Evolutionary conservation across 345 rosid genomes (phyloP), one percentile per base, ranked within the genome.

Genomic region (Salix suchowensis): DNA sequence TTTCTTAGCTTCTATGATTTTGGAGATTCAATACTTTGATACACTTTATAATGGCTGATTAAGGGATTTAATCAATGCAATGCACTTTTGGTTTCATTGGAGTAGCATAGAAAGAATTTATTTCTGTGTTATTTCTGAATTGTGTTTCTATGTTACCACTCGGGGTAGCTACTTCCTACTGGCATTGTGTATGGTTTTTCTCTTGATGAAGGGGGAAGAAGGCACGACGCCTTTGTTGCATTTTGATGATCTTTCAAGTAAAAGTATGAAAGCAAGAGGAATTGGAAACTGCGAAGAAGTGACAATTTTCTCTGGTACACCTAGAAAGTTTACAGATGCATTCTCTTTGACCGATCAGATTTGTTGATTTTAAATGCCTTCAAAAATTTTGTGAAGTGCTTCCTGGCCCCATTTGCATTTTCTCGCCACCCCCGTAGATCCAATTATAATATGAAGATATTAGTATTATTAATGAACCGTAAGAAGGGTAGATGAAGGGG

Each of bases 1-100:
- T 21, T 39, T 44, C 65, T 28, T 50, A 21, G 65, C 26, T 34
- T 18, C 48, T 76, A 70, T 73, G 7, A 55, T 28, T 67, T 54
- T 54, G 62, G 70, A 71, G 58, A 24, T 67, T 52, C 60, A 23
- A 21, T 78, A 40, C 50, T 40, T 11, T n/a, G 39, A 13, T 44
- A 61, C 37, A 34, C 62, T 44, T 26, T 26, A 23, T 67, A 6
- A 37, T 52, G 44, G 61, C 30, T 21, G 52, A 34, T 37, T 13
- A 34, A 61, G 68, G 52, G 39, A 34, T 42, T 15, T 50, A 34
- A 70, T 7, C 68, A 18, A 9, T 74, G 61, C 68, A 68, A 70
- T 70, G 66, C 66, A 44, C 75, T 76, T 39, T 40, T 28, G 39
- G 28, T 79, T 72, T 72, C 52, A 39, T 46, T 32, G 34, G 26